Evolutionary conservation across 2,329 filamentous ascomycete species (phyloP).

Genomic region (Blastomyces silverae): DNA sequence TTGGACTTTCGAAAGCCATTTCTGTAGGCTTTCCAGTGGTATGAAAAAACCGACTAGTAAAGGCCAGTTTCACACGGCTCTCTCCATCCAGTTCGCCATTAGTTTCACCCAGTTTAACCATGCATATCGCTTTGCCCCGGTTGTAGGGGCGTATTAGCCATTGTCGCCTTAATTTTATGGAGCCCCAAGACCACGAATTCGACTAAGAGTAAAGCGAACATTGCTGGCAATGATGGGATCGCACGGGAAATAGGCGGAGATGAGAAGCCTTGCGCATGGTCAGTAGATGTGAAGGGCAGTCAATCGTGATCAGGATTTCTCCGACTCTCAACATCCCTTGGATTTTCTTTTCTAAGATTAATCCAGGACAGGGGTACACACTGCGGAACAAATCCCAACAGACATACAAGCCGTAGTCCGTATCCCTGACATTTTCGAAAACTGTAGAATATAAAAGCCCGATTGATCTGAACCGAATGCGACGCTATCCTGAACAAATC

Average conservation of each 20-base stretch:
- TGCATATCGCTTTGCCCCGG: constrained; percentile 4
- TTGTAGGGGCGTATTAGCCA: background rate
- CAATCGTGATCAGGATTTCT: background rate
- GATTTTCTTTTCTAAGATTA: background rate
- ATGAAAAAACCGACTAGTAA: background rate
- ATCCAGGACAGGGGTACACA: background rate
- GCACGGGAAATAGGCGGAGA: background rate
- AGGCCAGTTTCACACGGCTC: background rate
- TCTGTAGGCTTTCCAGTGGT: background rate
- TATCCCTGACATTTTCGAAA: background rate
- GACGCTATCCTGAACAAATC: background rate
- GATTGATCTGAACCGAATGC: background rate
- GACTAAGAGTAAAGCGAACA: constrained; percentile 4
- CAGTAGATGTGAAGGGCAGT: background rate
- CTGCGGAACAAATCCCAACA: background rate
- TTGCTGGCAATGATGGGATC: background rate
- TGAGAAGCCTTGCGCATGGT: background rate
- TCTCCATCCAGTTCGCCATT: background rate
- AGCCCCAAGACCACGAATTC: background rate
- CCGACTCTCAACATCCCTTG: background rate
- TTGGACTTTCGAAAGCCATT: background rate
- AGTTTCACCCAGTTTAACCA: background rate
- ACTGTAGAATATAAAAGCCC: background rate
- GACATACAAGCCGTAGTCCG: background rate
- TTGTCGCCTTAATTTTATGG: constrained; percentile 8